These are phyloP conservation scores for Aspergillus kassunensis DNA, from an alignment of 495 filamentous ascomycete genomes.

Conservation along the genomic window DNA sequence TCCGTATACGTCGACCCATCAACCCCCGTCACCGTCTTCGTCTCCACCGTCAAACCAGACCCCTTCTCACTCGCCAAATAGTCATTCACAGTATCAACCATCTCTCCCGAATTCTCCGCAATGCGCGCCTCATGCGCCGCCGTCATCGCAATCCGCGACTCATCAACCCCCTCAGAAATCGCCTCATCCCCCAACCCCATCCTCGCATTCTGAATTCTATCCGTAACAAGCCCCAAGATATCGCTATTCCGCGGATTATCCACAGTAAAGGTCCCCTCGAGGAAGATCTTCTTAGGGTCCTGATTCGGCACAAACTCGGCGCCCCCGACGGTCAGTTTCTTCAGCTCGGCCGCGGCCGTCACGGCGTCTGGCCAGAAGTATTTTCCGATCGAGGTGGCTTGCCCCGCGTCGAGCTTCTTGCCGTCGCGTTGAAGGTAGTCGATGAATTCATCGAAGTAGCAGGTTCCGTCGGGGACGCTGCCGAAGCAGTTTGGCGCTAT, in stretches of 20 bases:
- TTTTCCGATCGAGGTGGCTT: background rate
- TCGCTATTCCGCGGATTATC: background rate
- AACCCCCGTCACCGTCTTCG: no score
- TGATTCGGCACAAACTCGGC: background rate
- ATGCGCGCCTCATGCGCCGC: background rate
- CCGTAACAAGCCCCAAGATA: background rate
- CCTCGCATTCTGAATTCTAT: background rate
- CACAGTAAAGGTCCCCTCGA: background rate
- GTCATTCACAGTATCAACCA: background rate
- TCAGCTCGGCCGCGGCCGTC: background rate
- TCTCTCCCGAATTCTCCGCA: background rate
- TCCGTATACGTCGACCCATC: no score
- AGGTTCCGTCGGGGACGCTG: conserved; percentile 1
- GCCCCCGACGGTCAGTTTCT: background rate
- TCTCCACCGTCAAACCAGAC: no score
- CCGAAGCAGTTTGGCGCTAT: background rate
- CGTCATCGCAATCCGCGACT: background rate
- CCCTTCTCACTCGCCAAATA: background rate
- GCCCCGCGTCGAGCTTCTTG: background rate
- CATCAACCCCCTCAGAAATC: background rate
- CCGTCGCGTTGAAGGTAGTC: background rate
- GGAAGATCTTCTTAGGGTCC: background rate
- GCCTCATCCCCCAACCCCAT: background rate
- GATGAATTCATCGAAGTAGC: conserved; percentile 1
- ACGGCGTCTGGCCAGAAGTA: conserved; percentile 2